These are phyloP conservation scores for Wickerhamomyces bovis DNA, from an alignment of 805 yeast species.

Conservation along the genomic window DNA sequence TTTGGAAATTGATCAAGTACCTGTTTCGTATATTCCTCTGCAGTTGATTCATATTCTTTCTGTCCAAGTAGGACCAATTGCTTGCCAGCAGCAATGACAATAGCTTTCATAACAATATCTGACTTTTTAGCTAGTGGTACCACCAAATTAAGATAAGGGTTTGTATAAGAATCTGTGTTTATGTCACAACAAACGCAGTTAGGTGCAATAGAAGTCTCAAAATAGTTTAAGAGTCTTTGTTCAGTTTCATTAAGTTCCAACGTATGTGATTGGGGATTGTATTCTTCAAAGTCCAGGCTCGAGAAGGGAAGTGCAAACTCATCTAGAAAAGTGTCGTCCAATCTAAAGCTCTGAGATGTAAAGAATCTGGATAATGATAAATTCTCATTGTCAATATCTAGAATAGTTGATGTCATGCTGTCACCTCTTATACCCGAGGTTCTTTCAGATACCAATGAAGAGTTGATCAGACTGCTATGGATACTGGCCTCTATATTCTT, in stretches of 20 bases:
- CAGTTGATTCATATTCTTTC: constrained; percentile 22
- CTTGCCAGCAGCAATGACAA: constrained; percentile 33
- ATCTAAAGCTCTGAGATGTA: neutral
- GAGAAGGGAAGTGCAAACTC: constrained; percentile 19
- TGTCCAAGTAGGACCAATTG: constrained; percentile 28
- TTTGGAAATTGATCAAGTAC: constrained; percentile 28
- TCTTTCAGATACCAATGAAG: constrained; percentile 10
- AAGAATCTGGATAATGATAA: constrained; percentile 6
- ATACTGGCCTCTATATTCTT: neutral
- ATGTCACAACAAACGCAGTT: constrained; percentile 34
- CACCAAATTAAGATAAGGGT: constrained; percentile 33
- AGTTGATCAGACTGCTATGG: constrained; percentile 12
- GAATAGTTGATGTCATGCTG: constrained; percentile 14
- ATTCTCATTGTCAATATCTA: constrained; percentile 7
- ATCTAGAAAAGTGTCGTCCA: constrained; percentile 18
- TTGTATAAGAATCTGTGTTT: constrained; percentile 23
- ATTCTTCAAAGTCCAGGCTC: constrained; percentile 6
- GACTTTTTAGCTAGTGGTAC: constrained; percentile 33
- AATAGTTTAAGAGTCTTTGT: constrained; percentile 26
- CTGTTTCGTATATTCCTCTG: constrained; percentile 23
- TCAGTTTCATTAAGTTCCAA: constrained; percentile 11
- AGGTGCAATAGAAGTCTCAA: constrained; percentile 32
- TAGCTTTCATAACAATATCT: constrained; percentile 27
- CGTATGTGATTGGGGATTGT: constrained; percentile 9
- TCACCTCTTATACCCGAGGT: constrained; percentile 1